Conservation (phyloP, 2,329 filamentous ascomycete genomes). For the Pseudogymnoascus pannorum region DNA sequence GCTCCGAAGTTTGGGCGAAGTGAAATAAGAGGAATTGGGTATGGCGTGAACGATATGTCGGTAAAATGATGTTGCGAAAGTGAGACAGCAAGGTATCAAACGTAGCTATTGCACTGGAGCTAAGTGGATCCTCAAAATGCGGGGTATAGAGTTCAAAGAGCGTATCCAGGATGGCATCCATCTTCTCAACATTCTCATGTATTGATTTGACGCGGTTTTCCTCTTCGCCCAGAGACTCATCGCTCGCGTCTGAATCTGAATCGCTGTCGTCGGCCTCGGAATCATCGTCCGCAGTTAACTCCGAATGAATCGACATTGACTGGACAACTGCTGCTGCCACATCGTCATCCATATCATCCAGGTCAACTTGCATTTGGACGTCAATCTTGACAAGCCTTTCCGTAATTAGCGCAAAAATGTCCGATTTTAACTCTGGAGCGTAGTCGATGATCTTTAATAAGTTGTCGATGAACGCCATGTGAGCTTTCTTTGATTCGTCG, state of each 20-base stretch:
- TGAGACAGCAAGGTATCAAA: slow-evolving; percentile 77
- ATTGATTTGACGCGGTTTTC: slow-evolving; percentile 60
- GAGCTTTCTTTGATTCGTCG: slow-evolving; percentile 68
- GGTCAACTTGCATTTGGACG: slow-evolving; percentile 86
- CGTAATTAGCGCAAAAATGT: slow-evolving; percentile 76
- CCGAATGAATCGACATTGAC: slow-evolving; percentile 34
- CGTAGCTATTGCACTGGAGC: slow-evolving; percentile 60
- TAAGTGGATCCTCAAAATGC: slow-evolving; percentile 61
- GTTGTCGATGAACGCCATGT: slow-evolving; percentile 84
- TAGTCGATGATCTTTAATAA: slow-evolving; percentile 71
- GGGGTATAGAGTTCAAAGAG: slow-evolving; percentile 78
- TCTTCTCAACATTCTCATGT: slow-evolving; percentile 78
- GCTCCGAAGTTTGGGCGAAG: slow-evolving; percentile 75
- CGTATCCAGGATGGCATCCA: slow-evolving; percentile 82
- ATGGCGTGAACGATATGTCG: slow-evolving; percentile 85
- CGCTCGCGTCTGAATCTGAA: slow-evolving; percentile 62
- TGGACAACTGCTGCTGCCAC: slow-evolving; percentile 65
- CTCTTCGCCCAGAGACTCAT: slow-evolving; percentile 60
- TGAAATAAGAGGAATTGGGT: slow-evolving; percentile 96
- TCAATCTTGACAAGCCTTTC: slow-evolving; percentile 89
- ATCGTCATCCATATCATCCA: slow-evolving; percentile 89
- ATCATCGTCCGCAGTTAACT: slow-evolving; percentile 39
- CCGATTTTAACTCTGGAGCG: slow-evolving; percentile 66
- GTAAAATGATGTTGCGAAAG: slow-evolving; percentile 81
- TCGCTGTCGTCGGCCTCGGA: slow-evolving; percentile 53